phyloP scores from a whole-genome alignment of 1,139 yeast species.

The Geotrichum carabidarum region DNA sequence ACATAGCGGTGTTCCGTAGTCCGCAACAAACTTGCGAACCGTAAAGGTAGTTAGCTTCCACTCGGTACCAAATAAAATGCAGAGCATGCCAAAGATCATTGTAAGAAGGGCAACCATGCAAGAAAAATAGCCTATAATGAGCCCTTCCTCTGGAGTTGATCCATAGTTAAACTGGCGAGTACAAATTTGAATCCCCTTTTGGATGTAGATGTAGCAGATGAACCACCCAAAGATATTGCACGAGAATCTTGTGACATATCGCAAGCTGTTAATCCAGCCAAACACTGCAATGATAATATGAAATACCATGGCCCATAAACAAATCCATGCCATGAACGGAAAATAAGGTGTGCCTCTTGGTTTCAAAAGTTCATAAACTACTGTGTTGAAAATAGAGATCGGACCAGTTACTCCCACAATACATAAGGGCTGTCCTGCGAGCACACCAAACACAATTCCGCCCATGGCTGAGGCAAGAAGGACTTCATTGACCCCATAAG shows the following conservation, averaged over 20 bases:
- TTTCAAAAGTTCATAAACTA: constrained; percentile 74
- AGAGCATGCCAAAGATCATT: constrained; percentile 67
- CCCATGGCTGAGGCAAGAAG: constrained; percentile 79
- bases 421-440: constrained; percentile 87
- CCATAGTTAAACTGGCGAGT: constrained; percentile 56
- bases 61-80: constrained; percentile 54
- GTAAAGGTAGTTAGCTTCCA: constrained; percentile 57
- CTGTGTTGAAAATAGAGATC: constrained; percentile 77
- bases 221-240: constrained; percentile 94
- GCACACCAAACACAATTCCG: constrained; percentile 79
- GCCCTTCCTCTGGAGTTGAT: constrained; percentile 26
- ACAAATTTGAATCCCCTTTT: constrained; percentile 82
- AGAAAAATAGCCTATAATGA: constrained; percentile 71
- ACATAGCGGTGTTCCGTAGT: constrained; percentile 76
- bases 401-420: constrained; percentile 98
- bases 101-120: constrained; percentile 67
- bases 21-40: constrained; percentile 66
- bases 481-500: constrained; percentile 90
- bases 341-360: constrained; percentile 67
- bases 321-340: constrained; percentile 94
- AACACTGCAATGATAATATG: constrained; percentile 68
- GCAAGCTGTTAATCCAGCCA: constrained; percentile 64
- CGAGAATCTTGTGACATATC: constrained; percentile 72
- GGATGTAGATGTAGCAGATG: constrained; percentile 82
- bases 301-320: constrained; percentile 83